Evolutionary conservation across 2,329 filamentous ascomycete species (phyloP).

Genomic region (Penicillium brevicompactum): DNA sequence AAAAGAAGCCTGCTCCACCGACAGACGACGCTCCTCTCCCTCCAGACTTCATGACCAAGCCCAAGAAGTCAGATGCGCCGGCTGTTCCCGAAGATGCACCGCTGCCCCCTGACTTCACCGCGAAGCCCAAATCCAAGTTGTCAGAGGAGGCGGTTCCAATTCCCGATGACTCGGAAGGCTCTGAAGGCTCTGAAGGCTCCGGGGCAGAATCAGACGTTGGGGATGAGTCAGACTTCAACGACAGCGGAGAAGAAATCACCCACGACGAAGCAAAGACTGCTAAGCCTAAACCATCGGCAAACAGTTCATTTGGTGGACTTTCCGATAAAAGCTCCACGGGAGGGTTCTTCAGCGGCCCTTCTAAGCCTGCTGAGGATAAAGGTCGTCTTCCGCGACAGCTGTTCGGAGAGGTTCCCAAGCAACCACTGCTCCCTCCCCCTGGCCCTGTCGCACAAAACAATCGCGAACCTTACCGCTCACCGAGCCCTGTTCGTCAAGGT

Average conservation of each 20-base stretch:
- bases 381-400: constrained; percentile 34
- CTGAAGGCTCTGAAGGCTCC: neutral
- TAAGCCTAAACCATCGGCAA: constrained; percentile 44
- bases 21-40: constrained; percentile 24
- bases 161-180: constrained; percentile 34
- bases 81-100: constrained; percentile 22
- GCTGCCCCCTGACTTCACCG: constrained; percentile 25
- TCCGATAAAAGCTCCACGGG: constrained; percentile 41
- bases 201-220: constrained; percentile 34
- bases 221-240: constrained; percentile 47
- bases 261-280: constrained; percentile 40
- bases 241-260: constrained; percentile 50
- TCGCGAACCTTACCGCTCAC: constrained; percentile 46
- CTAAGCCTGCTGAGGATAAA: constrained; percentile 30
- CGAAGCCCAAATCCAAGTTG: constrained; percentile 20
- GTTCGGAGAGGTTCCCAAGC: constrained; percentile 49
- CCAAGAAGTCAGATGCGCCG: constrained; percentile 9
- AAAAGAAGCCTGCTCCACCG: neutral
- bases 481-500: constrained; percentile 47
- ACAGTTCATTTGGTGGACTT: constrained; percentile 47
- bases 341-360: constrained; percentile 44
- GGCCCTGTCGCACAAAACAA: constrained; percentile 31
- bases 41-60: constrained; percentile 28
- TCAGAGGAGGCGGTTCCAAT: constrained; percentile 32
- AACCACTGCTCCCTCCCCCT: constrained; percentile 39